These are phyloP conservation scores for Candida cerambycidarum DNA, from an alignment of 805 yeast species.

Conservation along the genomic window DNA sequence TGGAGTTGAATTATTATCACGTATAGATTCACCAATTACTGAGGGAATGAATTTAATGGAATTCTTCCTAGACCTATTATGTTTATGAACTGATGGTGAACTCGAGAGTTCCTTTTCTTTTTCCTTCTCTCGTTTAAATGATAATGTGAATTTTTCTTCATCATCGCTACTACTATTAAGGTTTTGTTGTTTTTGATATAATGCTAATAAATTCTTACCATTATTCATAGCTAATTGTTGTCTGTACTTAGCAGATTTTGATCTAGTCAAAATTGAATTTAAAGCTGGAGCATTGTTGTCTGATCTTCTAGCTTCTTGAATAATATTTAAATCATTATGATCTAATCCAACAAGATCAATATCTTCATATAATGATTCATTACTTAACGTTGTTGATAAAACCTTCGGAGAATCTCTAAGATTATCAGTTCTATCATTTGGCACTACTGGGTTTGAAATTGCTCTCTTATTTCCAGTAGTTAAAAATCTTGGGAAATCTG, in stretches of 20 bases:
- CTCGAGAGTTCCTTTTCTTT: background rate
- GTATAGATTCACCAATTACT: conserved; percentile 13
- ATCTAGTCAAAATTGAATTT: conserved; percentile 19
- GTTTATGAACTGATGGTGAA: conserved; percentile 2
- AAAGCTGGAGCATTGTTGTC: background rate
- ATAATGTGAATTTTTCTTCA: conserved; percentile 15
- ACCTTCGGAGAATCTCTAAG: conserved; percentile 17
- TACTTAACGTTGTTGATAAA: conserved; percentile 7
- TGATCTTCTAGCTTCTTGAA: conserved; percentile 18
- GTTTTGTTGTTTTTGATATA: conserved; percentile 13
- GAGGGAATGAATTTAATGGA: conserved; percentile 35
- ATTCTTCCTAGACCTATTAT: conserved; percentile 21
- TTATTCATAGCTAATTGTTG: conserved; percentile 15
- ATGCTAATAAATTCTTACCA: conserved; percentile 15
- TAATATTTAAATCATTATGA: conserved; percentile 19
- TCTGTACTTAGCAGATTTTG: conserved; percentile 22
- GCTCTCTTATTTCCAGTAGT: conserved; percentile 13
- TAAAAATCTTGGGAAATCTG: conserved; percentile 19
- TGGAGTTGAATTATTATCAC: conserved; percentile 14
- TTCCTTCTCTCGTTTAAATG: conserved; percentile 8
- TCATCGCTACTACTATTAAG: conserved; percentile 9
- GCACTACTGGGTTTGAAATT: conserved; percentile 24
- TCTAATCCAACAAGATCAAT: conserved; percentile 7
- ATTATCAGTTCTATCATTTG: conserved; percentile 20
- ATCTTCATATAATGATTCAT: conserved; percentile 10